Percentiles rank a stretch among this genome's conserved stretches.
phyloP scores from a whole-genome alignment of 495 filamentous ascomycete genomes.

The Aspergillus leporis region DNA sequence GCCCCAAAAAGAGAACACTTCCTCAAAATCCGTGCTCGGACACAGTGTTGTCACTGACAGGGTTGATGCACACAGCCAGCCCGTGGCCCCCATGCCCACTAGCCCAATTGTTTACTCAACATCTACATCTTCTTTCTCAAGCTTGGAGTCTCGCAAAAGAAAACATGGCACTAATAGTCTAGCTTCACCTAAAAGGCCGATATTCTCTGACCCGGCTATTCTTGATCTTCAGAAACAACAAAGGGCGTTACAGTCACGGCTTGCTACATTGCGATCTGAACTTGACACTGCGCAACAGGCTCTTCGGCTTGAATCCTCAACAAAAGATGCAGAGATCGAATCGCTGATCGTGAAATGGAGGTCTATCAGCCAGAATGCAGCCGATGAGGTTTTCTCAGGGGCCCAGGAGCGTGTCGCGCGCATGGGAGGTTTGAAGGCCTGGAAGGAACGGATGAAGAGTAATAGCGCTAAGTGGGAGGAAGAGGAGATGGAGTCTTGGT shows the following conservation, averaged over 20 bases:
- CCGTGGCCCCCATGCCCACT: neutral
- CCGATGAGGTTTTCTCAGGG: slow-evolving; percentile 50
- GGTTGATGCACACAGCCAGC: neutral
- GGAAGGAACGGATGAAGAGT: slow-evolving; percentile 49
- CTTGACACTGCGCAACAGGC: slow-evolving; percentile 55
- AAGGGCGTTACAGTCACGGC: slow-evolving; percentile 32
- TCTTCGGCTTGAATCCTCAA: slow-evolving; percentile 44
- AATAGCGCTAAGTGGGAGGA: slow-evolving; percentile 36
- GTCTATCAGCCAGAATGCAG: slow-evolving; percentile 45
- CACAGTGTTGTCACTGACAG: neutral
- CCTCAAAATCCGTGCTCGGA: slow-evolving; percentile 9
- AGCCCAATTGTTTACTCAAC: slow-evolving; percentile 2
- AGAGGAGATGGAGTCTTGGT: slow-evolving; percentile 27
- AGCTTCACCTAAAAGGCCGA: slow-evolving; percentile 13
- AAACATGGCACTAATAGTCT: slow-evolving; percentile 6
- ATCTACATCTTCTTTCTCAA: slow-evolving; percentile 7
- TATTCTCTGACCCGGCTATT: slow-evolving; percentile 22
- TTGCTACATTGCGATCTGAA: slow-evolving; percentile 35
- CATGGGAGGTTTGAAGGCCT: slow-evolving; percentile 60
- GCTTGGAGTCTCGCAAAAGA: slow-evolving; percentile 13
- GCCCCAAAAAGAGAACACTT: slow-evolving; percentile 11
- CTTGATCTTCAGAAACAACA: slow-evolving; percentile 18
- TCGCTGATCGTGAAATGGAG: slow-evolving; percentile 51
- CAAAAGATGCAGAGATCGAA: slow-evolving; percentile 49
- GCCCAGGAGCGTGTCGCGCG: slow-evolving; percentile 43